These are phyloP conservation scores for Heteromeles arbutifolia DNA, from an alignment of 306 rosid species.

Conservation along the genomic window DNA sequence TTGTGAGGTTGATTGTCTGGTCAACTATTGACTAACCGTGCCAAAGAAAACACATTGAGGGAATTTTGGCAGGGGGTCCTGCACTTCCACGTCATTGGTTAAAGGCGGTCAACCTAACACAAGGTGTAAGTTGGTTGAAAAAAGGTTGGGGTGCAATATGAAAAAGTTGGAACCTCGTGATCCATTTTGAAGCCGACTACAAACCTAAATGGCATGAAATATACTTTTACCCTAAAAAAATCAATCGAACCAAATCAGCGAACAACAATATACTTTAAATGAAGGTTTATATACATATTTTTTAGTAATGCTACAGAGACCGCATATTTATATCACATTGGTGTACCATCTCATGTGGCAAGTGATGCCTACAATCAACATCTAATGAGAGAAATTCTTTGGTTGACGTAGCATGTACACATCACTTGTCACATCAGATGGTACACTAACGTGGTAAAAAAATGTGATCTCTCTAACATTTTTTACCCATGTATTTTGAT, in stretches of 20 bases:
- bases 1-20: not conserved
- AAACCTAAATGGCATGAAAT: not conserved
- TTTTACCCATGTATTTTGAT: not conserved
- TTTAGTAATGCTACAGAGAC: too few relatives aligned
- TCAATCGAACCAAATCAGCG: too few relatives aligned
- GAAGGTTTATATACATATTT: too few relatives aligned
- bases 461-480: too few relatives aligned
- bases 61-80: not conserved
- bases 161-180: not conserved
- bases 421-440: too few relatives aligned
- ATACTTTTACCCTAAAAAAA: not conserved
- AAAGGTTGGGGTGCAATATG: not conserved
- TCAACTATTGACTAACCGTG: not conserved
- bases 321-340: too few relatives aligned
- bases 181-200: not conserved
- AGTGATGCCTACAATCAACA: too few relatives aligned
- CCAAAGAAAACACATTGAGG: not conserved
- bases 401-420: too few relatives aligned
- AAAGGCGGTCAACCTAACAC: too few relatives aligned
- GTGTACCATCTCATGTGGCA: too few relatives aligned
- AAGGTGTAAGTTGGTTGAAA: not conserved
- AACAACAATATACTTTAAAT: too few relatives aligned
- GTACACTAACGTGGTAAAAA: accelerated
- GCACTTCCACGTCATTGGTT: not conserved
- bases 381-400: too few relatives aligned